Evolutionary conservation across 805 yeast species (phyloP), one percentile per base, ranked within the genome.

Genomic region (Vanderwaltozyma tropicalis): DNA sequence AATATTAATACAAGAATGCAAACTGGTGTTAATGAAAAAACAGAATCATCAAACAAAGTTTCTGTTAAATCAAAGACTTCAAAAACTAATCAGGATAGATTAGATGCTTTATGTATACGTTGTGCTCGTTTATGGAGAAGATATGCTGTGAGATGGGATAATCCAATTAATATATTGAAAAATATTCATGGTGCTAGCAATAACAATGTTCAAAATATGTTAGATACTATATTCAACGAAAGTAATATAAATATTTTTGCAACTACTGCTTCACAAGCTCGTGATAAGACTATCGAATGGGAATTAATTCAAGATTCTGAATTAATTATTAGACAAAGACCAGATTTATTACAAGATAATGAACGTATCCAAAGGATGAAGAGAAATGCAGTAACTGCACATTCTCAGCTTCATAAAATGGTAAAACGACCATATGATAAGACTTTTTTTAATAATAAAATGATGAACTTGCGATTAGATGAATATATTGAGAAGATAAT

Each of bases 41-140:
- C 46, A 9, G 48, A 42, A 29, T 38, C 41, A 7, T 36, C 50
- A 16, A 46, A 34, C 20, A 44, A 36, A 19, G 16, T 32, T 6
- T 20, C 41, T 4, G 28, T 24, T 59, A 39, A 37, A 27, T 14
- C 40, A 11, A 24, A 38, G 6, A 17, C 19, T 5, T 17, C 13
- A 15, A 10, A 8, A 4, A n/a, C 10, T 6, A 8, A 10, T 9
- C 24, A 48, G 1, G 52, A 62, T 5, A 49, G 62, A 1, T 61
- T 76, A 2, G 59, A 66, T 13, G 96, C 87, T 0, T 62, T 89
- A 12, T 89, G 98, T 57, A 61, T 71, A 21, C 67, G 97, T 38
- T 89, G 98, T 64, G 95, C 96, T 0, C 69, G 82, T 41, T 53
- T 92, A 21, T 89, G 97, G 97, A 70, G 95, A 56, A 64, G 94